Evolutionary conservation across 163 green algal genomes (phyloP).

Genomic region (Scenedesmus sp.): DNA sequence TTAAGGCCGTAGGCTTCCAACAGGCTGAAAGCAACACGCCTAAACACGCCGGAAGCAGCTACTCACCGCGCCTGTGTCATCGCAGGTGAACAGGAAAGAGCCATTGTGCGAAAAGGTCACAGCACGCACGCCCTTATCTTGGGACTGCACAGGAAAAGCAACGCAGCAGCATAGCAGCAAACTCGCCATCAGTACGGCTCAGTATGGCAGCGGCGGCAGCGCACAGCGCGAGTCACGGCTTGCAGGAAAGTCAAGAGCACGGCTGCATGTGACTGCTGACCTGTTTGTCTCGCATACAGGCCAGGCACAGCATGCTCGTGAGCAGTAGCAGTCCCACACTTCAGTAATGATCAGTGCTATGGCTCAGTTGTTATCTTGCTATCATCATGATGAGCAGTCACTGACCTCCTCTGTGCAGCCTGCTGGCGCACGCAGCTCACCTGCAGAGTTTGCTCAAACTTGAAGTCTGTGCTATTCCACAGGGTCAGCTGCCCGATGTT

Average conservation of each 20-base stretch:
- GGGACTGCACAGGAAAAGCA: constrained; percentile 64
- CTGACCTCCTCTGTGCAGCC: too few species aligned
- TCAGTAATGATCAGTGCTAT: too few species aligned
- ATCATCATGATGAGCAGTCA: too few species aligned
- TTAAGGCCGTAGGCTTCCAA: background rate
- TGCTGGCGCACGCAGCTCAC: constrained; percentile 8
- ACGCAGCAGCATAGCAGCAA: background rate
- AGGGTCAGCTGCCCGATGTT: constrained; percentile 92
- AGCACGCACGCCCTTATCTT: constrained; percentile 81
- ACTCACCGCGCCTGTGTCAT: constrained; percentile 68
- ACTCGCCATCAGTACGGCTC: too few species aligned
- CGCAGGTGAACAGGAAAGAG: constrained; percentile 85
- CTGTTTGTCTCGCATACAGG: too few species aligned
- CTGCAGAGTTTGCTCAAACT: constrained; percentile 93
- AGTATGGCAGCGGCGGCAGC: background rate
- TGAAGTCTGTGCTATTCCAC: constrained; percentile 88
- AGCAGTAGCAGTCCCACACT: too few species aligned
- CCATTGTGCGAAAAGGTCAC: constrained; percentile 86
- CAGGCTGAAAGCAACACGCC: too few species aligned
- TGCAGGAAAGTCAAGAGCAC: too few species aligned
- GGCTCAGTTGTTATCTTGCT: too few species aligned
- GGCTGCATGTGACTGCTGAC: too few species aligned
- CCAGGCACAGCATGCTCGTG: too few species aligned
- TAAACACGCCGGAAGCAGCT: too few species aligned
- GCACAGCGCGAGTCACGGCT: background rate